These are phyloP conservation scores for Vicia sativa DNA, from an alignment of 306 rosid species.

Conservation along the genomic window DNA sequence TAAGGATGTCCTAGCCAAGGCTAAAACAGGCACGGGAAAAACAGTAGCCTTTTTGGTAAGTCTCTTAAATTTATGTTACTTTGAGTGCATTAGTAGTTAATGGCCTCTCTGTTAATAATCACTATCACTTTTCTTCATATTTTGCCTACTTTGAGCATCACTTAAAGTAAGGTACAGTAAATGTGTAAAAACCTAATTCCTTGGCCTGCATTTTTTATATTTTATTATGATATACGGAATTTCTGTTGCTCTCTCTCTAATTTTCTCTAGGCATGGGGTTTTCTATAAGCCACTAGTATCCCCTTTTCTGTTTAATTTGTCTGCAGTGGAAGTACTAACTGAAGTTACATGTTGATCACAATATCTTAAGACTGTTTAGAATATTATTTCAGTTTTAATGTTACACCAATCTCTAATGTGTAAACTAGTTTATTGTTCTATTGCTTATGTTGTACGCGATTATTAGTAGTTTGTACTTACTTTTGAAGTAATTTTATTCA, in stretches of 20 bases:
- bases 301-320: background rate
- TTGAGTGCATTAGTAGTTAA: constrained; percentile 25
- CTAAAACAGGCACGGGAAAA: constrained; percentile 97
- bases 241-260: constrained; percentile 20
- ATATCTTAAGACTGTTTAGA: background rate
- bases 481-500: constrained; percentile 45
- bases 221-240: constrained; percentile 3
- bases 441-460: constrained; percentile 9
- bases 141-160: background rate
- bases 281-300: background rate
- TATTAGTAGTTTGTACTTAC: constrained; percentile 35
- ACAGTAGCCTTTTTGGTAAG: constrained; percentile 97
- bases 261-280: background rate
- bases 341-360: constrained; percentile 2
- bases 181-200: background rate
- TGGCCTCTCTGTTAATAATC: constrained; percentile 31
- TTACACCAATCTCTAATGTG: constrained; percentile 12
- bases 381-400: background rate
- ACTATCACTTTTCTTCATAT: constrained; percentile 4
- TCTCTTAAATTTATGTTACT: constrained; percentile 9
- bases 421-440: constrained; percentile 22
- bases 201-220: constrained; percentile 5
- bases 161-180: background rate
- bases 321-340: background rate
- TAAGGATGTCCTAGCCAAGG: constrained; percentile 98